Base-by-base conservation (phyloP, 805 yeast genomes). In the Candida nanaspora region DNA sequence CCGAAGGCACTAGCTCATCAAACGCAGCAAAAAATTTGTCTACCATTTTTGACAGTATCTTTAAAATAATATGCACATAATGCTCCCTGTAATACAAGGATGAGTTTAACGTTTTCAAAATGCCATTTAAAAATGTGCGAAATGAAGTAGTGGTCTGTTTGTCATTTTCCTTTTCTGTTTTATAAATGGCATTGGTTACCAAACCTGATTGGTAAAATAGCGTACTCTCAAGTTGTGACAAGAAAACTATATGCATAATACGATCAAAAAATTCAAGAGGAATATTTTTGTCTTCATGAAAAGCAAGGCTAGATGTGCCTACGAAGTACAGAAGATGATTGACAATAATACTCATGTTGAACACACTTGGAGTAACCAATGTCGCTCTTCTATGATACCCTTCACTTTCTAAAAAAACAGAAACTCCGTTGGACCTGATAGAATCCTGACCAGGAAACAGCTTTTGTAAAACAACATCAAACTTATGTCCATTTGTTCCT, bases 311-410 rank as follows among this genome's bases (percentile, higher is more conserved):
- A 1, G 84, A 64, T 2, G 85, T 79, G 35, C 84, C 80, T 21
- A 78, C 66, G 52, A 86, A 86, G 11, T 78, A 62, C 37, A 86
- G 68, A 30, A 86, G 77, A 30, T 85, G 80, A 42, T 84, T 95
- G 37, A 86, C 60, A 14, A 88, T 72, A 5, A 84, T 72, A 47
- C 89, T 72, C 82, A 89, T 86, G 51, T 88, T 86, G 60, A 83
- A 79, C 14, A 87, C 72, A 52, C 78, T 79, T 2, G 86, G 78
- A 0, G 80, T 77, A 2, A 85, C 83, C 30, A 86, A 60, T 3
- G 80, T 70, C 45, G 82, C 80, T 40, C 81, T 80, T 48, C 74
- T 72, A 19, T 77, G 68, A 44, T 70, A 70, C 3, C 74, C 65
- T 46, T 80, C 86, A 45, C 70, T 77, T 33, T 80, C 78, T 34